phyloP scores from a whole-genome alignment of 768 basidiomycete genomes.

The Thelephora ganbajun region DNA sequence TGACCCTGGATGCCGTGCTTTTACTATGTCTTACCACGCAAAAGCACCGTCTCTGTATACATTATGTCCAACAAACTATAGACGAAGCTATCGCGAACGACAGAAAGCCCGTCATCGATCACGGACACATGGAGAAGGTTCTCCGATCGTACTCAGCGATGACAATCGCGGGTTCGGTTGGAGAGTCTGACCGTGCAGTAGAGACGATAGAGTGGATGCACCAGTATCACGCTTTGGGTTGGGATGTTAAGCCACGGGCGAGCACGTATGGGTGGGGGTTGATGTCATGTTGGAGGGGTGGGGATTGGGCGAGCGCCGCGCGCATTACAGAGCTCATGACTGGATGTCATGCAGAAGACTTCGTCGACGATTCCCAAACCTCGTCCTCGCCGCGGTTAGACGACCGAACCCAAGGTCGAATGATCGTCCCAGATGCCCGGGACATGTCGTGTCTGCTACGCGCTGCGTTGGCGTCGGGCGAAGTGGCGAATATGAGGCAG shows the following conservation, averaged over 20 bases:
- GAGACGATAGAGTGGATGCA: constrained; percentile 60
- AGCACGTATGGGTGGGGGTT: constrained; percentile 52
- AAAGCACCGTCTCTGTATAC: constrained; percentile 31
- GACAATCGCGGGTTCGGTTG: constrained; percentile 24
- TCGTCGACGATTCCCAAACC: constrained; percentile 7
- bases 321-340: constrained; percentile 61
- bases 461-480: constrained; percentile 38
- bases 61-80: constrained; percentile 49
- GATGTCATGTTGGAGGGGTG: constrained; percentile 45
- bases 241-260: constrained; percentile 25
- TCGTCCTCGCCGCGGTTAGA: constrained; percentile 3
- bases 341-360: constrained; percentile 26
- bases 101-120: constrained; percentile 30
- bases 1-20: constrained; percentile 40
- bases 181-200: constrained; percentile 35
- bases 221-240: constrained; percentile 30
- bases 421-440: constrained; percentile 34
- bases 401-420: constrained; percentile 27
- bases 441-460: constrained; percentile 43
- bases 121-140: constrained; percentile 46
- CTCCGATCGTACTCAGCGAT: constrained; percentile 34
- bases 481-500: constrained; percentile 40
- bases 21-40: constrained; percentile 36
- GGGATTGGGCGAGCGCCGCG: constrained; percentile 46
- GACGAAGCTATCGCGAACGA: constrained; percentile 21